Evolutionary conservation across 208 protist species (phyloP), one percentile per base, ranked within the genome.

Genomic region (Acanthamoeba triangularis): DNA sequence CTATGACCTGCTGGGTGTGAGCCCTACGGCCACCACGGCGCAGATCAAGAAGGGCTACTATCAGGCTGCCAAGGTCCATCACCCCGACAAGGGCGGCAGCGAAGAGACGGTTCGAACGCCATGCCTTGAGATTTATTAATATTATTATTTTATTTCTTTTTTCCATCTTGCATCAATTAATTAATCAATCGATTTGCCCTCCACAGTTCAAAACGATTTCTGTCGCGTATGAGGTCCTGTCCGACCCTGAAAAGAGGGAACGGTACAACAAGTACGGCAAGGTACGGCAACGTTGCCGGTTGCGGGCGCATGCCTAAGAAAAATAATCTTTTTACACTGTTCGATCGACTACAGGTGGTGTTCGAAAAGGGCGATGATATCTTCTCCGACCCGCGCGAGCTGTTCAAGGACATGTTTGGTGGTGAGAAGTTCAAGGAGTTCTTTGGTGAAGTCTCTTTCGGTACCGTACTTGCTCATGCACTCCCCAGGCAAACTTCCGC

Each of bases 31-130:
- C 90, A 84, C 90, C 16, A 54, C 90, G 23, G 41, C 90, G 4
- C 65, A 94, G 44, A 94, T 94, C 35, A 94, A 94, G 28, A 94
- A 94, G 65, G 90, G 67, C 0, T 94, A 94, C 90, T 94, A 94
- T 52, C 41, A 94, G n/a, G 54, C 54, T 1, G 90, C 90, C 0
- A 94, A 65, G 30, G 49, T 94, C 6, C 90, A 94, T 35, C 90
- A 94, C 20, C 90, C 90, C 16, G 90, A 94, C 90, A 94, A 94
- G 33, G 90, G 90, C 18, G 90, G 90, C 47, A 82, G 44, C 90
- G 90, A 94, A 82, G 90, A 94, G 7, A 94, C 11, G 90, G 90
- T 94, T 37, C 47, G 69, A 67, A 16, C 74, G 5, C 52, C 74
- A 47, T 33, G 33, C 33, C 20, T 33, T 3, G 1, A 2, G n/a